Evolutionary conservation across 371 early-diverging fungal genomes (phyloP).

Genomic region (Lichtheimia hyalospora): DNA sequence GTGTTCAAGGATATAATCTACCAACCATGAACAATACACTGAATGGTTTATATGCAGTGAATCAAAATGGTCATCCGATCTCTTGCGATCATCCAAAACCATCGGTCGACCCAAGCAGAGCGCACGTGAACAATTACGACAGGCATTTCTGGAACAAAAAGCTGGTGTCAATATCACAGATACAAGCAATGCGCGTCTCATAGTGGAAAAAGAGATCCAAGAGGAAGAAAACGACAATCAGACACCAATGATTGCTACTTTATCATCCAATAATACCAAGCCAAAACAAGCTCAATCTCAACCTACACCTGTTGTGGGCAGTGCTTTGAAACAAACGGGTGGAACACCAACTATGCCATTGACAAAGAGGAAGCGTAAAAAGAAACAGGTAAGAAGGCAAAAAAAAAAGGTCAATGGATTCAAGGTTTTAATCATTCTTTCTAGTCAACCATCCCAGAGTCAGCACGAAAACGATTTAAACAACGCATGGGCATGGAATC

Average conservation of each 20-base stretch:
- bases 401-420: neutral
- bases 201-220: conserved; percentile 42
- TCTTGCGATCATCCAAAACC: conserved; percentile 79
- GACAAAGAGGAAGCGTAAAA: conserved; percentile 45
- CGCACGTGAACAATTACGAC: conserved; percentile 68
- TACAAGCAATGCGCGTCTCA: conserved; percentile 38
- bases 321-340: conserved; percentile 47
- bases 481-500: conserved; percentile 54
- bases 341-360: conserved; percentile 27
- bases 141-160: conserved; percentile 74
- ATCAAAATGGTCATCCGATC: conserved; percentile 69
- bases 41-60: conserved; percentile 19
- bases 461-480: conserved; percentile 44
- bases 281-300: conserved; percentile 3
- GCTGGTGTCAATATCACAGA: conserved; percentile 65
- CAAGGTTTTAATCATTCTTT: neutral
- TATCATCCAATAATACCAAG: conserved; percentile 5
- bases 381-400: conserved; percentile 35
- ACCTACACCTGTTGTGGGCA: conserved; percentile 30
- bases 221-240: conserved; percentile 13
- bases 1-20: neutral
- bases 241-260: neutral
- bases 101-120: conserved; percentile 73
- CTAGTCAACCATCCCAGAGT: conserved; percentile 44
- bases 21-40: neutral